phyloP scores from a whole-genome alignment of 495 filamentous ascomycete species.

The Podospora pseudocomata region DNA sequence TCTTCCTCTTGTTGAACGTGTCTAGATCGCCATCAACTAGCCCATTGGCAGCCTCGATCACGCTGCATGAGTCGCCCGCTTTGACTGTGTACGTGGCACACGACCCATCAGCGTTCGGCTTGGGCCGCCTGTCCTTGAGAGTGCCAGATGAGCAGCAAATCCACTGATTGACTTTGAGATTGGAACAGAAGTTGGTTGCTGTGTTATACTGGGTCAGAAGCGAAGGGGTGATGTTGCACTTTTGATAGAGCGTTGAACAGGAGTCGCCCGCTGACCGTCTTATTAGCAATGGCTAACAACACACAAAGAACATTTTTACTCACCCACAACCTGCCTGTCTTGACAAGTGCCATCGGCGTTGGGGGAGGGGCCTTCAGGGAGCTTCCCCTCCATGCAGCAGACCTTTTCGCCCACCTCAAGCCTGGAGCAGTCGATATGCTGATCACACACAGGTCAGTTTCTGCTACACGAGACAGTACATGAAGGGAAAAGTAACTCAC shows the following conservation, averaged over 20 bases:
- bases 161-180: slow-evolving; percentile 32
- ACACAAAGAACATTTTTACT: slow-evolving; percentile 12
- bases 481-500: no score
- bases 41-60: slow-evolving; percentile 29
- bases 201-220: slow-evolving; percentile 44
- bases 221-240: slow-evolving; percentile 39
- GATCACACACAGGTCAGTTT: no score
- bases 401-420: background rate
- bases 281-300: background rate
- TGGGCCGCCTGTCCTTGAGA: slow-evolving; percentile 37
- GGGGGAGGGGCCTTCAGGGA: background rate
- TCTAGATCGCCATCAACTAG: slow-evolving; percentile 37
- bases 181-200: slow-evolving; percentile 33
- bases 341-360: background rate
- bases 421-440: background rate
- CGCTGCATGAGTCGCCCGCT: slow-evolving; percentile 34
- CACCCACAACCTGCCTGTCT: background rate
- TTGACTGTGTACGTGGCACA: slow-evolving; percentile 39
- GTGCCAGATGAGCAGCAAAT: slow-evolving; percentile 48
- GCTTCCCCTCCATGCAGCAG: background rate
- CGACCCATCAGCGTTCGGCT: slow-evolving; percentile 40
- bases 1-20: slow-evolving; percentile 39
- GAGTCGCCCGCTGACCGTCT: slow-evolving; percentile 26
- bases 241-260: slow-evolving; percentile 38
- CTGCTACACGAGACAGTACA: no score